A percentile compares a stretch with the other conserved stretches of the same genome.
Evolutionary conservation across 129 eudicot genomes (phyloP).

Genomic region (Helianthus annuus): DNA sequence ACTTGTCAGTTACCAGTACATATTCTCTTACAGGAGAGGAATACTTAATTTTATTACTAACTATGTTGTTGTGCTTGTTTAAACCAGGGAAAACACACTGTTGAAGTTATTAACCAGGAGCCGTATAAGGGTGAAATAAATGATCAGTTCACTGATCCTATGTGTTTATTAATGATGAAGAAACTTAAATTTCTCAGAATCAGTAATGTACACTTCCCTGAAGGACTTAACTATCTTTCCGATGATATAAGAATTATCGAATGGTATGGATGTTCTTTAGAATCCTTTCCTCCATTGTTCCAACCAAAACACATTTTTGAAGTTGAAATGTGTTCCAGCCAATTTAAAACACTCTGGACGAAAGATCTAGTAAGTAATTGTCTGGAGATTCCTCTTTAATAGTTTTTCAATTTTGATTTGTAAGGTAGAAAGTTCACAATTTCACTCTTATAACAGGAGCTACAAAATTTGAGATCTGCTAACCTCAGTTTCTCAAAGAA

Average conservation of each 20-base stretch:
- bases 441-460: constrained; percentile 6
- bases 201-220: constrained; percentile 12
- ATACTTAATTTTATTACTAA: neutral
- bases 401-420: constrained; percentile 3
- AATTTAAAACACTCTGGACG: constrained; percentile 18
- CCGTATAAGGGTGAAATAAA: neutral
- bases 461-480: constrained; percentile 26
- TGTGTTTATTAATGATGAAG: constrained; percentile 17
- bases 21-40: neutral
- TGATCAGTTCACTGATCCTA: neutral
- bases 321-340: constrained; percentile 27
- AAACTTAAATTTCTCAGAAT: constrained; percentile 18
- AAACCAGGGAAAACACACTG: constrained; percentile 6
- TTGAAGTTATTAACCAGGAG: constrained; percentile 27
- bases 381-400: neutral
- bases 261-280: constrained; percentile 24
- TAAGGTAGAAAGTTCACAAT: neutral
- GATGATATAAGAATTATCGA: constrained; percentile 23
- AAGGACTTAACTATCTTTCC: constrained; percentile 20
- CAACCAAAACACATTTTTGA: constrained; percentile 22
- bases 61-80: constrained; percentile 9
- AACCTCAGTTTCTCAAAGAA: constrained; percentile 5
- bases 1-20: neutral
- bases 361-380: constrained; percentile 13
- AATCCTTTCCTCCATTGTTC: constrained; percentile 17